A percentile compares a stretch with the other conserved stretches of the same genome.
phyloP scores from a whole-genome alignment of 306 rosid species.

The Dicorynia guianensis region DNA sequence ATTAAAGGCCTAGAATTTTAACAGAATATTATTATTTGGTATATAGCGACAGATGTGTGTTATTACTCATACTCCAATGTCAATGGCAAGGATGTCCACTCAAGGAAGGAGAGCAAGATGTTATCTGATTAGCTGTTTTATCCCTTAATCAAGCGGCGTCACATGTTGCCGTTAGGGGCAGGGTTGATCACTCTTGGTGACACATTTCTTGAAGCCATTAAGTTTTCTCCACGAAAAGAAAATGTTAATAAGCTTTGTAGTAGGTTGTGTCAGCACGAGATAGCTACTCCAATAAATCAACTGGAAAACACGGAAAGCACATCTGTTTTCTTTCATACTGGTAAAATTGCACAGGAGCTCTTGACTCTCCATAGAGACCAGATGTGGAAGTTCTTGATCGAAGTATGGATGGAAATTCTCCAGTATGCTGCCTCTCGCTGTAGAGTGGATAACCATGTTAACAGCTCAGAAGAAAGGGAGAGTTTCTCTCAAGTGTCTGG shows the following conservation, averaged over 20 bases:
- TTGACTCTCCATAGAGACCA: not conserved
- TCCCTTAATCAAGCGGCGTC: not conserved
- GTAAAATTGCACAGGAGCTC: constrained; percentile 15
- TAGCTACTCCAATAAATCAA: not conserved
- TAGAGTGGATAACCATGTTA: constrained; percentile 24
- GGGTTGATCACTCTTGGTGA: not conserved
- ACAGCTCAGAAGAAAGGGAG: constrained; percentile 29
- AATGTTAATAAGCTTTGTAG: not conserved
- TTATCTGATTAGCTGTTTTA: constrained; percentile 21
- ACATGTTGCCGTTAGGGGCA: constrained; percentile 19
- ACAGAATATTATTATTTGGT: constrained; percentile 25
- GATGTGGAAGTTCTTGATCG: constrained; percentile 18
- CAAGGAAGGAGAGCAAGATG: not conserved
- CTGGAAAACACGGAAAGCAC: not conserved
- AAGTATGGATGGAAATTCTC: constrained; percentile 29
- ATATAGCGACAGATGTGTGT: constrained; percentile 16
- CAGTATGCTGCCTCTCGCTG: constrained; percentile 21
- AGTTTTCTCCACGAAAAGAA: not conserved
- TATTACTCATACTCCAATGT: no score
- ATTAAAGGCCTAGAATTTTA: not conserved
- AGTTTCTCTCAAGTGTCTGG: constrained; percentile 33
- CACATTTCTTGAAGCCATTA: not conserved
- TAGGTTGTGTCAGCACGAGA: not conserved
- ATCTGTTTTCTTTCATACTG: constrained; percentile 7
- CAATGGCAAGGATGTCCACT: no score